Evolutionary conservation across 106 monocot species (phyloP).

Genomic region (Allium fistulosum): DNA sequence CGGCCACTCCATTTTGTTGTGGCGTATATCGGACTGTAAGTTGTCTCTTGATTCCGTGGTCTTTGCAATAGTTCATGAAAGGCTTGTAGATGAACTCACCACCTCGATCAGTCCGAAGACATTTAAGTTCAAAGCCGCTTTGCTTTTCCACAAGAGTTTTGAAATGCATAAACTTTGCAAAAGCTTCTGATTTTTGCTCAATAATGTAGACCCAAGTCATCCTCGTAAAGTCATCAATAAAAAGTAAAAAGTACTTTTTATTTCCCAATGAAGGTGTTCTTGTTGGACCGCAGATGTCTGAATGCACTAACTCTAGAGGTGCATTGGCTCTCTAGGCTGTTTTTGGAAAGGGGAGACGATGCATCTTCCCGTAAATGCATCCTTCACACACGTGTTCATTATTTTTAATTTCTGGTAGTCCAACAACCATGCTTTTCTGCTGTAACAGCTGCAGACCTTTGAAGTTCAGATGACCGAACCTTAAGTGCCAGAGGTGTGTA

Average conservation of each 20-base stretch:
- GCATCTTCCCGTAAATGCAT: conserved; percentile 1
- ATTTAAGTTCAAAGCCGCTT: background rate
- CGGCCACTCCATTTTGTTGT: too few species aligned
- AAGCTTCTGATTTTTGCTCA: background rate
- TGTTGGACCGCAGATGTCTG: background rate
- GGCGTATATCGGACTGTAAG: too few species aligned
- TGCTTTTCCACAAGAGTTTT: background rate
- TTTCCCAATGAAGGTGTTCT: background rate
- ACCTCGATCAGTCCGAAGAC: background rate
- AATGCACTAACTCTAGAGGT: background rate
- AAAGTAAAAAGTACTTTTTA: background rate
- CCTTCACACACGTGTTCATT: background rate
- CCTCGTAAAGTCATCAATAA: conserved; percentile 7
- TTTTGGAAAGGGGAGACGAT: background rate
- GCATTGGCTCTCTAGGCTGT: background rate
- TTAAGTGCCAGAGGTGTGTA: background rate
- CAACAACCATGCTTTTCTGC: conserved; percentile 1
- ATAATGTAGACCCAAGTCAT: background rate
- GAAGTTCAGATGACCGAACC: background rate
- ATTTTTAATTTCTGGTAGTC: background rate
- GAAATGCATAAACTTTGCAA: background rate
- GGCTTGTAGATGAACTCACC: too few species aligned
- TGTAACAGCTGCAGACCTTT: background rate
- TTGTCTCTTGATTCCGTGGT: too few species aligned
- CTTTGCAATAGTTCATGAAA: too few species aligned